These are phyloP conservation scores for Pichia sp. DNA, from an alignment of 1,139 yeast genomes.

Conservation along the genomic window DNA sequence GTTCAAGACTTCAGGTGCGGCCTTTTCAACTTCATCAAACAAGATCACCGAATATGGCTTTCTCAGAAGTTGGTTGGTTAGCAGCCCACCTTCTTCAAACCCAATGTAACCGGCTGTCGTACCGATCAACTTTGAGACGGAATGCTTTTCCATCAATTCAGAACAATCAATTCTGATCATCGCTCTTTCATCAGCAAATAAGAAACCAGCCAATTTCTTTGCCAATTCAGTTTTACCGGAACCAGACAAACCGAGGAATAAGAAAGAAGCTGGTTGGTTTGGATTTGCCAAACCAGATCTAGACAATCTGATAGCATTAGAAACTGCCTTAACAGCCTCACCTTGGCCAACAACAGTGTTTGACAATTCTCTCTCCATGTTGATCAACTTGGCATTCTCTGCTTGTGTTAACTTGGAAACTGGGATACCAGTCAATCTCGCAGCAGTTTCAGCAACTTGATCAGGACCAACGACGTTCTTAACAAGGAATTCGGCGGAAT, in stretches of 20 bases:
- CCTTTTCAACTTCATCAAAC: slow-evolving; percentile 97
- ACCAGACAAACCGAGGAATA: slow-evolving; percentile 93
- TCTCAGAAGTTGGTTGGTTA: slow-evolving; percentile 86
- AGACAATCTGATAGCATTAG: slow-evolving; percentile 88
- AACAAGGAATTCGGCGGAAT: slow-evolving; percentile 61
- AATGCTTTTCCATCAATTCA: slow-evolving; percentile 91
- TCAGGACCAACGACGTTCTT: slow-evolving; percentile 90
- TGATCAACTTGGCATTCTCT: slow-evolving; percentile 86
- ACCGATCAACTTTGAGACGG: slow-evolving; percentile 90
- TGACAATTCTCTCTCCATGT: slow-evolving; percentile 86
- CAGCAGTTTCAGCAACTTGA: slow-evolving; percentile 95
- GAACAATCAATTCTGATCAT: slow-evolving; percentile 98
- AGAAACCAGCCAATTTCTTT: slow-evolving; percentile 90
- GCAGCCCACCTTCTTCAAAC: slow-evolving; percentile 94
- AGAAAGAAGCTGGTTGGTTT: slow-evolving; percentile 90
- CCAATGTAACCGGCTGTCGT: slow-evolving; percentile 99
- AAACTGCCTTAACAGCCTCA: slow-evolving; percentile 93
- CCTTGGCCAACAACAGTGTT: slow-evolving; percentile 90
- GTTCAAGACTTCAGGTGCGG: slow-evolving; percentile 97
- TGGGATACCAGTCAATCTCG: slow-evolving; percentile 96
- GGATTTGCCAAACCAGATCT: slow-evolving; percentile 97
- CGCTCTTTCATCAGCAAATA: slow-evolving; percentile 92
- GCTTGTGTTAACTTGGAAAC: slow-evolving; percentile 94
- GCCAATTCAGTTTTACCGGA: slow-evolving; percentile 98
- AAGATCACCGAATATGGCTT: slow-evolving; percentile 92